phyloP scores from a whole-genome alignment of 2,329 filamentous ascomycete species.

The Capronia epimyces region DNA sequence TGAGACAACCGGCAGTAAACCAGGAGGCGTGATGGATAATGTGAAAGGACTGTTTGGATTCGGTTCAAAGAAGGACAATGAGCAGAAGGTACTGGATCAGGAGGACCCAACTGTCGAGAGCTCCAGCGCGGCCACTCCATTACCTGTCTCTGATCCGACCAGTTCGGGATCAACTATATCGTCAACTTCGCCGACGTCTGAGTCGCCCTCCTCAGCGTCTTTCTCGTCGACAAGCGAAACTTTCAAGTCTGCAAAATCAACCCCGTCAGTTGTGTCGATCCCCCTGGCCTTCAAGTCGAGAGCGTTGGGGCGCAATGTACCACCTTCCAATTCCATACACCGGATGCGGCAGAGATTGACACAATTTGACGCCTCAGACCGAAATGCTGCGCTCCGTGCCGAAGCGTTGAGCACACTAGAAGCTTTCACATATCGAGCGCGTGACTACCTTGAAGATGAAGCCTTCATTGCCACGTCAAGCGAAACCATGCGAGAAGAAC shows the following conservation, averaged over 20 bases:
- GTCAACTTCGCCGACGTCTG: constrained; percentile 23
- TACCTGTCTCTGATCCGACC: constrained; percentile 27
- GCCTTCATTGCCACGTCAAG: constrained; percentile 69
- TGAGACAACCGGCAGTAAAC: constrained; percentile 67
- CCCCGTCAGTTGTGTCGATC: constrained; percentile 49
- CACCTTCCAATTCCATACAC: constrained; percentile 36
- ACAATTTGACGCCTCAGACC: constrained; percentile 82
- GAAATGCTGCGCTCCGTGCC: constrained; percentile 67
- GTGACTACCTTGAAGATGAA: constrained; percentile 74
- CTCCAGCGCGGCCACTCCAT: constrained; percentile 25
- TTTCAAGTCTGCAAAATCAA: constrained; percentile 40
- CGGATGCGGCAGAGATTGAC: constrained; percentile 66
- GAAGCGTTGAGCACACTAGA: constrained; percentile 92
- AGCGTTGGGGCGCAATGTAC: constrained; percentile 40
- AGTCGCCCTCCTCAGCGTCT: constrained; percentile 39
- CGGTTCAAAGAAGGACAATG: constrained; percentile 74
- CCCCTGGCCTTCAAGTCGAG: constrained; percentile 47
- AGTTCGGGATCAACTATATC: constrained; percentile 32
- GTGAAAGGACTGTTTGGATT: constrained; percentile 96
- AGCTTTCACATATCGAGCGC: constrained; percentile 80
- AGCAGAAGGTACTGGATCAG: constrained; percentile 65
- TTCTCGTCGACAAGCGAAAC: constrained; percentile 31
- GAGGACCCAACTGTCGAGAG: constrained; percentile 44
- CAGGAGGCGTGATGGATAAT: constrained; percentile 80
- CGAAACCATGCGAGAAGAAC: constrained; percentile 57